These are phyloP conservation scores for Lichenothelia convexa DNA, from an alignment of 495 filamentous ascomycete genomes.

Conservation along the genomic window DNA sequence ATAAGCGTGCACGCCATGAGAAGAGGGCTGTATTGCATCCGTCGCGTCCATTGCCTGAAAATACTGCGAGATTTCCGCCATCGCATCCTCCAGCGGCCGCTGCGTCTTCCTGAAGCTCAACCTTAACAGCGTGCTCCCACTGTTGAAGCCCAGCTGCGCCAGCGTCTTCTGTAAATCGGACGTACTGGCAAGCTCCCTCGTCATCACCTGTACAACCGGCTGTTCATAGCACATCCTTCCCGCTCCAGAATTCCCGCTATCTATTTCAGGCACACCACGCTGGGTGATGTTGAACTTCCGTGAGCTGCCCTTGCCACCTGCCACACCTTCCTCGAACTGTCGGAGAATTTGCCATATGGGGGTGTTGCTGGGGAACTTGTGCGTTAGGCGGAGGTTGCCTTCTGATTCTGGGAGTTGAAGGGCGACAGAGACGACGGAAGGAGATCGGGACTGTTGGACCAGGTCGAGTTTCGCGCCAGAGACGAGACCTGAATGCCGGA, in stretches of 20 bases:
- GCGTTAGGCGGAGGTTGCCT: constrained; percentile 45
- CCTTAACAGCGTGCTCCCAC: constrained; percentile 58
- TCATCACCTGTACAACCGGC: constrained; percentile 67
- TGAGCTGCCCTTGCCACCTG: constrained; percentile 26
- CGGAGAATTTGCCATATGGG: constrained; percentile 75
- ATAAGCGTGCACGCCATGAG: constrained; percentile 5
- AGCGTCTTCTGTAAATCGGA: constrained; percentile 73
- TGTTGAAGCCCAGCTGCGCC: constrained; percentile 70
- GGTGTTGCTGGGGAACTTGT: constrained; percentile 71
- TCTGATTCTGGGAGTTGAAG: constrained; percentile 60
- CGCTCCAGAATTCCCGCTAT: constrained; percentile 30
- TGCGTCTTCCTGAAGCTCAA: constrained; percentile 58
- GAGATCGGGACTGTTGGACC: constrained; percentile 62
- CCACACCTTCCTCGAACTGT: constrained; percentile 59
- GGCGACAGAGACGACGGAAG: constrained; percentile 67
- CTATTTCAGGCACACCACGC: constrained; percentile 43
- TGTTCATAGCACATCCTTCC: constrained; percentile 75
- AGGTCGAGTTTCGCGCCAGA: constrained; percentile 86
- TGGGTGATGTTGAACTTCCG: constrained; percentile 58
- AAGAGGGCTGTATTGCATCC: constrained; percentile 6
- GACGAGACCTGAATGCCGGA: constrained; percentile 69
- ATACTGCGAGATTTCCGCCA: constrained; percentile 57
- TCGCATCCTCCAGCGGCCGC: constrained; percentile 66
- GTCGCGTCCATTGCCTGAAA: constrained; percentile 27
- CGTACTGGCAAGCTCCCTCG: constrained; percentile 54